phyloP scores from a whole-genome alignment of 2,329 filamentous ascomycete genomes.

The Calonectria hongkongensis region DNA sequence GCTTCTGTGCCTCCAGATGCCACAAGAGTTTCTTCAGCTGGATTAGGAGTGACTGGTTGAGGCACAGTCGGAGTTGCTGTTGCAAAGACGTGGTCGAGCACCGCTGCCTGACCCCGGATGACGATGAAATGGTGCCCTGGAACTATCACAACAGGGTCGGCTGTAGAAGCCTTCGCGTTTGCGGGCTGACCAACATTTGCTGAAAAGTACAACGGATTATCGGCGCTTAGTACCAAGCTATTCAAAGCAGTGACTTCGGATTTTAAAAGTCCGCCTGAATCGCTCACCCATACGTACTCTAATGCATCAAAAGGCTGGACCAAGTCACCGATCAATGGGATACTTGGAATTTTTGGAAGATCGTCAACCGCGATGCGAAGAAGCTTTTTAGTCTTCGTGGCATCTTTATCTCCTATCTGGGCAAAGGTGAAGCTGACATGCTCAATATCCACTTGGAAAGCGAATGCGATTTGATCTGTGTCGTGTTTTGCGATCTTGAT shows the following conservation, averaged over 20 bases:
- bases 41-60: background rate
- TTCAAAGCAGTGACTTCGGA: background rate
- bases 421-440: conserved; percentile 10
- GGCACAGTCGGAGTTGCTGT: background rate
- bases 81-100: background rate
- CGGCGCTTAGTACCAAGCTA: background rate
- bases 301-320: background rate
- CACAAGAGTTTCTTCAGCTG: background rate
- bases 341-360: background rate
- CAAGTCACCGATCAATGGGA: background rate
- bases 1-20: background rate
- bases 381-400: background rate
- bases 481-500: background rate
- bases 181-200: conserved; percentile 1
- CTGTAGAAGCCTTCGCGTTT: background rate
- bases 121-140: conserved; percentile 6
- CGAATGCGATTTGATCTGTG: background rate
- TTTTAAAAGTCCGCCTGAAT: background rate
- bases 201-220: background rate
- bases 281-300: conserved; percentile 8
- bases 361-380: background rate
- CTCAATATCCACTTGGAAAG: background rate
- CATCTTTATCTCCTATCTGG: background rate
- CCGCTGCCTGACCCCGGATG: background rate
- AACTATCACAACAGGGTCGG: conserved; percentile 1